A percentile compares a stretch with the other conserved stretches of the same genome.
phyloP scores from a whole-genome alignment of 805 yeast genomes.

The Nakazawaea wyomingensis region DNA sequence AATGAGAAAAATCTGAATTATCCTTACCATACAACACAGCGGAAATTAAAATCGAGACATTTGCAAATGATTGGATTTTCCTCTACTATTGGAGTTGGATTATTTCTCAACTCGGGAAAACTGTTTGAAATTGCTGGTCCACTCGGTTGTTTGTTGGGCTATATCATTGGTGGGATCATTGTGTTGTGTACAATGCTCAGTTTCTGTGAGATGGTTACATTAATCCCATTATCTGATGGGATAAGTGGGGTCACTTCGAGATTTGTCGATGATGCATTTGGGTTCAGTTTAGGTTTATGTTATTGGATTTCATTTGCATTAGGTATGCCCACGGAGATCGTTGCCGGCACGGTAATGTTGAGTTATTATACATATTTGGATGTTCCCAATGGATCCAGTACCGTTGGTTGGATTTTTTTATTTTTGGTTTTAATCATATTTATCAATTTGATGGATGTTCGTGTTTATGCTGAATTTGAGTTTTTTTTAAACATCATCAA shows the following conservation, averaged over 20 bases:
- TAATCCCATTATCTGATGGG: constrained; percentile 75
- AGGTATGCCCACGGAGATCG: constrained; percentile 74
- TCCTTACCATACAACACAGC: constrained; percentile 32
- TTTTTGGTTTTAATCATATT: constrained; percentile 40
- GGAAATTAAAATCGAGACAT: constrained; percentile 61
- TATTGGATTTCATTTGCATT: constrained; percentile 71
- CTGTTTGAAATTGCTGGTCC: constrained; percentile 75
- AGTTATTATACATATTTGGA: constrained; percentile 56
- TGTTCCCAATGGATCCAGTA: constrained; percentile 40
- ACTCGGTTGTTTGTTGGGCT: constrained; percentile 67
- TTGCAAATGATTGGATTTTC: constrained; percentile 76
- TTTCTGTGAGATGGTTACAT: constrained; percentile 77
- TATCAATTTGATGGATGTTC: constrained; percentile 62
- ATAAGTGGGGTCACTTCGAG: constrained; percentile 71
- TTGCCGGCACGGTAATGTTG: constrained; percentile 74
- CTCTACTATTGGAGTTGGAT: constrained; percentile 76
- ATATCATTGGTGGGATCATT: constrained; percentile 54
- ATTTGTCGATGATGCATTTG: constrained; percentile 74
- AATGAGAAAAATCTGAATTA: constrained; percentile 8
- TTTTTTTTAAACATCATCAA: constrained; percentile 57
- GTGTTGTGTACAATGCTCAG: constrained; percentile 67
- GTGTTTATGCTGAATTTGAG: constrained; percentile 72
- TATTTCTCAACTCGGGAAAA: constrained; percentile 65
- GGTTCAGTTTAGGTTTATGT: constrained; percentile 67
- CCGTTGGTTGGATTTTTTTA: constrained; percentile 67